Evolutionary conservation across 495 filamentous ascomycete species (phyloP), one percentile per base, ranked within the genome.

Genomic region (Penicillium psychrofluorescens): DNA sequence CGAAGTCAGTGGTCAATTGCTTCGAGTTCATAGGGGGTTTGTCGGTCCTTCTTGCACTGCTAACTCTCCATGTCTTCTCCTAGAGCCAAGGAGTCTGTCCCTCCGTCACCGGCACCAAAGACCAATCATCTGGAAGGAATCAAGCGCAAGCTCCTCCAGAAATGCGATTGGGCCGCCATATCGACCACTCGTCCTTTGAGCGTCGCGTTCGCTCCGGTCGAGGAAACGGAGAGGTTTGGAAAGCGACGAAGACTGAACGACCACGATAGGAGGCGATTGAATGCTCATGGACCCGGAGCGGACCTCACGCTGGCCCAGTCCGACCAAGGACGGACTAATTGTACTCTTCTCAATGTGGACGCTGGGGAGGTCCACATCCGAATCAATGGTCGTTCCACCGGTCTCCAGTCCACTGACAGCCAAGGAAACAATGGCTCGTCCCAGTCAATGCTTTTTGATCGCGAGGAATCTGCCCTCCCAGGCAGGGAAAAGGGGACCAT

Each of bases 221-320:
- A 59, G n/a, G 61, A 65, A 36, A 33, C 55, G 2, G 59, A 55
- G 39, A 50, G 46, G 14, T 65, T 71, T 53, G 68, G 66, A 4
- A 70, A 63, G 48, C 51, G 68, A 40, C 49, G 68, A 12, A 64
- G 47, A 53, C 36, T 71, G 28, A 67, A 63, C n/a, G 58, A 61
- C 5, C 31, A 36, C 0, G 64, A 71, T 32, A 51, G 53, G 13
- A 47, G 46, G 29, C 55, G 63, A 29, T 43, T 65, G 40, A 54
- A 49, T n/a, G 38, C 44, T 32, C 30, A 50, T 15, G 8, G 40
- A 7, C 31, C 36, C 14, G 14, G 36, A 39, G 35, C 44, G 29
- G 35, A 46, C 33, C 35, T 44, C 3, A 30, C 29, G 11, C 46
- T 4, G 29, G 11, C 13, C 4, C 27, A n/a, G 31, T 49, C 46